Evolutionary conservation across 371 early-diverging fungal species (phyloP).

Genomic region (Actinomortierella wolfii): DNA sequence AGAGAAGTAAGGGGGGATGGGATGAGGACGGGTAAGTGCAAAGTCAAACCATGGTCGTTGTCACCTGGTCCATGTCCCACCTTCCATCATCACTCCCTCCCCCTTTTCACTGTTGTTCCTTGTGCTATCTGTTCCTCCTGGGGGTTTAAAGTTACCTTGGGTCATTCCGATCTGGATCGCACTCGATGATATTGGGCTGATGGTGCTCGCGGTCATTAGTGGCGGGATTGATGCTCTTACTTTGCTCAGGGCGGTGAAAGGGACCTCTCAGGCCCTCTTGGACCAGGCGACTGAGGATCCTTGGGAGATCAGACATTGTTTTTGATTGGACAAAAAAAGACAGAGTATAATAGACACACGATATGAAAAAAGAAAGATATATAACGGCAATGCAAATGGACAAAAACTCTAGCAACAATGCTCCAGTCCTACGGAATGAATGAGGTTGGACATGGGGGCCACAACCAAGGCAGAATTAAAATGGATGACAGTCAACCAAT

Average conservation of each 20-base stretch:
- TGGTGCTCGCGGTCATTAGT: no score
- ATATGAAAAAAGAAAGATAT: no score
- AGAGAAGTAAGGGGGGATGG: constrained; percentile 41
- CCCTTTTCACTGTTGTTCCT: neutral
- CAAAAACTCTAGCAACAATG: no score
- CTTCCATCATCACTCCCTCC: neutral
- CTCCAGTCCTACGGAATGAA: no score
- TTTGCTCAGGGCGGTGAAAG: constrained; percentile 4
- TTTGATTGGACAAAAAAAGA: neutral
- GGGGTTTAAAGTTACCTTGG: constrained; percentile 7
- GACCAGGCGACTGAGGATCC: constrained; percentile 33
- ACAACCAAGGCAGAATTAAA: no score
- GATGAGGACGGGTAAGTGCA: constrained; percentile 34
- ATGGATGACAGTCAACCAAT: no score
- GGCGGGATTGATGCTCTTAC: no score
- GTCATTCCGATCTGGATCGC: constrained; percentile 12
- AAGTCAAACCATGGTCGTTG: constrained; percentile 1
- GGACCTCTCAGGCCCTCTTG: constrained; percentile 39
- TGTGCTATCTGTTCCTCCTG: neutral
- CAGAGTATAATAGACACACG: no score
- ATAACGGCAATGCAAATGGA: no score
- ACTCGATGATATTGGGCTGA: constrained; percentile 1
- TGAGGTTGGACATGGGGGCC: no score
- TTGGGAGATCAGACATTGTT: constrained; percentile 28
- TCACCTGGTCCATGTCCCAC: neutral